These are phyloP conservation scores for Tolypocladium album DNA, from an alignment of 2,329 filamentous ascomycete genomes.

Conservation along the genomic window DNA sequence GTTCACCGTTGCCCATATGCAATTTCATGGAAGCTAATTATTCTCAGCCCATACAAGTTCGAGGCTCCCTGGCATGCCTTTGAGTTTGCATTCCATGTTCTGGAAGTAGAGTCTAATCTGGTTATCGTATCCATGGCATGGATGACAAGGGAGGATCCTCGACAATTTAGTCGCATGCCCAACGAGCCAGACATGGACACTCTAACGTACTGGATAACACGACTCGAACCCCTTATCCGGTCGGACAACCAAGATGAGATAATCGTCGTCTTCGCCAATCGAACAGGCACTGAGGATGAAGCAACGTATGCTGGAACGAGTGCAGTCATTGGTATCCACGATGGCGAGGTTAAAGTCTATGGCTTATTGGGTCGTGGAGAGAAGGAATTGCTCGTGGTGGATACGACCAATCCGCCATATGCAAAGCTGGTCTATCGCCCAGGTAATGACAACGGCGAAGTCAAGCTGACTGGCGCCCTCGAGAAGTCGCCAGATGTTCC, in stretches of 20 bases:
- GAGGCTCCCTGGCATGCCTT: constrained; percentile 26
- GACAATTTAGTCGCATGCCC: constrained; percentile 32
- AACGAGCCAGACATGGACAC: constrained; percentile 61
- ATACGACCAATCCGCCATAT: constrained; percentile 38
- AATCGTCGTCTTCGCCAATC: constrained; percentile 61
- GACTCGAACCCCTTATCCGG: constrained; percentile 55
- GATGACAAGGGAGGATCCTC: constrained; percentile 49
- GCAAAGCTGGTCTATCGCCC: constrained; percentile 30
- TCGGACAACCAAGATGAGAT: constrained; percentile 43
- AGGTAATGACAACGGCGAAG: not conserved
- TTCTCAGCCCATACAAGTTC: constrained; percentile 23
- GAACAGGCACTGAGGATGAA: constrained; percentile 54
- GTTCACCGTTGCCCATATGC: constrained; percentile 5
- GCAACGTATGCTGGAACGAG: constrained; percentile 66
- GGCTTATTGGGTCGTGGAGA: constrained; percentile 61
- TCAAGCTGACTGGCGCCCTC: not conserved
- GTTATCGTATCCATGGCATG: constrained; percentile 71
- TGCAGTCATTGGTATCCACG: constrained; percentile 54
- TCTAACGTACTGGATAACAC: constrained; percentile 62
- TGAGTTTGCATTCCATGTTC: constrained; percentile 42
- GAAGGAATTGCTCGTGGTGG: constrained; percentile 57
- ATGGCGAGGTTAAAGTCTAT: constrained; percentile 57
- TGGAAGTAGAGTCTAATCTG: constrained; percentile 45
- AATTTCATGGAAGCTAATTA: not conserved
- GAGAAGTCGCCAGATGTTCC: not conserved